Base-by-base conservation (phyloP, 257 asterid genomes). In the Solanum tarijense region DNA sequence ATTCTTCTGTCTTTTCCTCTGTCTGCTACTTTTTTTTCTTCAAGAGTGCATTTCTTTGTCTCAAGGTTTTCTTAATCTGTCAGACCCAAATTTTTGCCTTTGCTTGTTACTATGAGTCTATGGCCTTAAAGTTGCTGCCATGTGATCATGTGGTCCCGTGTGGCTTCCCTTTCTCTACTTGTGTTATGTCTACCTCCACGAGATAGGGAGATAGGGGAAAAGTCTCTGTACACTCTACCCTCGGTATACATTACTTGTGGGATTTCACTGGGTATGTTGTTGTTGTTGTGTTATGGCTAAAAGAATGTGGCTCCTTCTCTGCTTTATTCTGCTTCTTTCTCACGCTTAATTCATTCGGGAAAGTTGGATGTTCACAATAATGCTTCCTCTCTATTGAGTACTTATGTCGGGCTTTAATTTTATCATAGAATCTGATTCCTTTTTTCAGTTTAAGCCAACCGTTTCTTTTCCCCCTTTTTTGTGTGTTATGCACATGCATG, bases 341-440 rank as follows among this genome's bases (percentile, higher is more conserved):
- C 29, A 81, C 16, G 29, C 68, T 81, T 81, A 46, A 48, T 81
- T 29, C 41, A 46, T 81, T 81, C 4, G 6, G 36, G 16, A 46
- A 48, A 81, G 85, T 31, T 29, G 41, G 18, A 29, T 48, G n/a
- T 81, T 29, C 69, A 81, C 62, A 39, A 39, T 39, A 35, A 29
- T 69, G 31, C 27, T 69, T 38, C 20, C 78, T 68, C 39, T 43
- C 31, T 39, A 39, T 7, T 39, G 83, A 65, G 16, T 13, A 32
- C 35, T 35, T 68, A 52, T 52, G 83, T 83, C 7, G 87, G 88
- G 88, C 88, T 85, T 83, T 88, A 20, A 69, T 69, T 81, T 83
- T 7, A 38, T 35, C 60, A 43, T 75, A 88, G 93, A 91, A 93
- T 93, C 94, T 89, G 90, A 90, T 93, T 92, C 90, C 74, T 69